A percentile compares a stretch with the other conserved stretches of the same genome.
phyloP scores from a whole-genome alignment of 2,329 filamentous ascomycete genomes.

The Chrysoporthe cubensis region DNA sequence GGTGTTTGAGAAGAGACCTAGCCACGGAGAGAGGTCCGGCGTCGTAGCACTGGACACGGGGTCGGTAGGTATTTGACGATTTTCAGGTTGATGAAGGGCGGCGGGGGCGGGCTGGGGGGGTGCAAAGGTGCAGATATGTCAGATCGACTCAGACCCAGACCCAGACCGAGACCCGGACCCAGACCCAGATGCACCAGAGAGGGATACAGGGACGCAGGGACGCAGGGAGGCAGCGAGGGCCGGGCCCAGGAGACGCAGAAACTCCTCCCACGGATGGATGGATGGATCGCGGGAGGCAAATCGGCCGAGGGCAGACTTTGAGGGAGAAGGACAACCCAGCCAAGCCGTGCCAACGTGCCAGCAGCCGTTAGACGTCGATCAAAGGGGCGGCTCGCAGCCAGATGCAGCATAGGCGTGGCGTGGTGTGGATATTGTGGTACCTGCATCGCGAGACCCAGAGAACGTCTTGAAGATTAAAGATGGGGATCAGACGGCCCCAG shows the following conservation, averaged over 20 bases:
- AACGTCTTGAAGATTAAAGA: conserved; percentile 3
- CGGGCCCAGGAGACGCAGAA: conserved; percentile 24
- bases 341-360: conserved; percentile 19
- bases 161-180: background rate
- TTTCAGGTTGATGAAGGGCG: conserved; percentile 12
- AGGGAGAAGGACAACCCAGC: background rate
- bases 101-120: conserved; percentile 7
- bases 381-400: conserved; percentile 27
- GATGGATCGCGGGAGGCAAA: conserved; percentile 15
- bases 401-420: conserved; percentile 2
- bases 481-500: conserved; percentile 2
- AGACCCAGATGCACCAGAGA: background rate
- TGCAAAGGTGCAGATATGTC: conserved; percentile 12
- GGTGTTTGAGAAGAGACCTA: conserved; percentile 7
- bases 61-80: conserved; percentile 10
- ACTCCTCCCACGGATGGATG: background rate
- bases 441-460: background rate
- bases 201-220: background rate
- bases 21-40: conserved; percentile 12
- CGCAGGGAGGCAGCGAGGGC: conserved; percentile 12
- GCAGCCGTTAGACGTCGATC: conserved; percentile 19
- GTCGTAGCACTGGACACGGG: conserved; percentile 7
- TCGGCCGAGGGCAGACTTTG: conserved; percentile 20
- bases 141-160: background rate
- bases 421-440: conserved; percentile 14